Evolutionary conservation across 352 stramenopile species (phyloP), one percentile per base, ranked within the genome.

Genomic region (Globisporangium splendens): DNA sequence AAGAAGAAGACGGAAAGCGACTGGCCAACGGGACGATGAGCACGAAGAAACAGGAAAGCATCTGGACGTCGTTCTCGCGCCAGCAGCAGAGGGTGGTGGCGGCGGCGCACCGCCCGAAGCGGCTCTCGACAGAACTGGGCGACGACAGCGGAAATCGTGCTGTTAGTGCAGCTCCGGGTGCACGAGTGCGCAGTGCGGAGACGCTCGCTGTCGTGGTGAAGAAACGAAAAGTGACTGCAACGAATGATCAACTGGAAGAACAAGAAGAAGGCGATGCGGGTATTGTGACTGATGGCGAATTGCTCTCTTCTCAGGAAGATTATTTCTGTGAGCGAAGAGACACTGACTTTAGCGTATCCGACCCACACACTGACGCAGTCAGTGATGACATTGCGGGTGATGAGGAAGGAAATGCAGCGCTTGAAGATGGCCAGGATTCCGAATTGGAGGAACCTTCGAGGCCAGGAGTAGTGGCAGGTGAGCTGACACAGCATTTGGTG

Each of bases 221-320:
- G 39, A 62, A 62, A 24, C 56, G 33, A 14, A 49, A 50, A 13
- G 50, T 28, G 22, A 48, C 17, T 51, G 46, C 50, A 5, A 18
- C 41, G n/a, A 50, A 28, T 10, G 33, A 5, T 15, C 43, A 12
- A 13, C 6, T 6, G 0, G 53, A 60, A 18, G 21, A 10, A n/a
- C 33, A 18, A 6, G 46, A 54, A 1, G 67, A 65, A 42, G 66
- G 18, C 14, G 59, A 78, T 33, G 38, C 49, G 41, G 74, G 77
- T 75, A 83, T 54, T 59, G 66, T 79, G 58, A 87, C 79, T 21
- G 76, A 89, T 65, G 63, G 54, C 28, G 77, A 87, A 38, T 62
- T 84, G 50, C 54, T 79, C 12, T 87, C 73, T n/a, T 86, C 78
- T 11, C 75, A 84, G 39, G 70, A 87, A 59, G 77, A 86, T 46